A percentile compares a stretch with the other conserved stretches of the same genome.
These are phyloP conservation scores for Mariannaea elegans DNA, from an alignment of 2,329 filamentous ascomycete genomes.

Conservation along the genomic window DNA sequence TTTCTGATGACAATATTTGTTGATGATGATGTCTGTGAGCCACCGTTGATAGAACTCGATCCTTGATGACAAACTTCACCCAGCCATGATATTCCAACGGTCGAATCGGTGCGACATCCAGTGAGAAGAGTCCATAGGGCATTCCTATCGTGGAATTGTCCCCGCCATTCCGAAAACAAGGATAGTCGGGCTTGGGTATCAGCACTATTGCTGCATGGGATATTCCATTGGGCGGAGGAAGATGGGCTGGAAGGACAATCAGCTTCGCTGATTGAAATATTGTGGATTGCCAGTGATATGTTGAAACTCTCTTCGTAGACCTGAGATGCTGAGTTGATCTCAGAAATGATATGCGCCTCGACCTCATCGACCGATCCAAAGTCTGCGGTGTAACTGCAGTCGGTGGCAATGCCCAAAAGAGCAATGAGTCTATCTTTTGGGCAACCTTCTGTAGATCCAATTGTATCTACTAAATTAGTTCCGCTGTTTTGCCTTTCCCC, in stretches of 20 bases:
- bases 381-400: constrained; percentile 80
- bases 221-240: constrained; percentile 74
- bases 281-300: constrained; percentile 83
- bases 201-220: constrained; percentile 67
- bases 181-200: constrained; percentile 79
- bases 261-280: constrained; percentile 69
- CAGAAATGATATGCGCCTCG: constrained; percentile 75
- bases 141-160: constrained; percentile 72
- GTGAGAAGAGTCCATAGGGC: constrained; percentile 87
- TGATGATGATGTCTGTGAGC: constrained; percentile 73
- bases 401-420: constrained; percentile 87
- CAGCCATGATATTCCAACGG: constrained; percentile 88
- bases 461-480: constrained; percentile 43
- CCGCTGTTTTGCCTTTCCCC: constrained; percentile 11
- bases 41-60: constrained; percentile 41
- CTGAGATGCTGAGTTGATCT: constrained; percentile 84
- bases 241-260: constrained; percentile 53
- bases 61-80: constrained; percentile 76
- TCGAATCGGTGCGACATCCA: constrained; percentile 76
- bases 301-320: constrained; percentile 89
- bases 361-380: constrained; percentile 71
- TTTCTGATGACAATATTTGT: constrained; percentile 81
- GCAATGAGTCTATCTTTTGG: constrained; percentile 83
- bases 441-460: constrained; percentile 81
- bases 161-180: constrained; percentile 84